Evolutionary conservation across 1,284 basidiomycete species (phyloP), one percentile per base, ranked within the genome.

Genomic region (Cystobasidiaceae sp.): DNA sequence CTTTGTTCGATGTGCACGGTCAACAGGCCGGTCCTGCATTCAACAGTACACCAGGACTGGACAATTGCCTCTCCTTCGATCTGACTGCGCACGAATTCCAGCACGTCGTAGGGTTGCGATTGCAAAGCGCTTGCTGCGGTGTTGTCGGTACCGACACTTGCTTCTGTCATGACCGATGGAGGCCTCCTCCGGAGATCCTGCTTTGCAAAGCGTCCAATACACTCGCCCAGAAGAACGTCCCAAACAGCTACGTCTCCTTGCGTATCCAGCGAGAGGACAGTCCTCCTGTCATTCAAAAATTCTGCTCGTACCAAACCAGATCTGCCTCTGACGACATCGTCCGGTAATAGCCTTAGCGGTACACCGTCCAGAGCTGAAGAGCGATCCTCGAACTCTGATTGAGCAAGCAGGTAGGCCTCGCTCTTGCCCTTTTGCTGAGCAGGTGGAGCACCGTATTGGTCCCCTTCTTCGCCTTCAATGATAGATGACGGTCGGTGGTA

Each of bases 41-140:
- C 94, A 27, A 90, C 86, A 19, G 82, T 84, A 55, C 88, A 88
- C 96, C 96, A 99, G 4, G 86, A 80, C 19, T 85, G 79, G 4
- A 91, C 85, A 30, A 89, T 85, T 0, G 89, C 91, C 76, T 97
- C 89, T 15, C 94, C 93, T 75, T 98, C 93, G 43, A 98, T 89
- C 30, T 90, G 80, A 71, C 89, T 89, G 69, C 87, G 81, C 9
- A 97, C 90, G 39, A 86, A 82, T 75, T 97, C 93, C 56, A 98
- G 79, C 4, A 89, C 86, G 70, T 96, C 92, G 44, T 46, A 57
- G n/a, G n/a, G 19, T 30, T 11, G 27, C 32, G 21, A 30, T n/a
- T 9, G 17, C 41, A n/a, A 45, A 13, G 21, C 32, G 8, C 34
- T 61, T 55, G n/a, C 21, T 17, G 27, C 13, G 19, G 28, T 23